phyloP scores from a whole-genome alignment of 352 stramenopile species.

The Pythium pyrilobum region DNA sequence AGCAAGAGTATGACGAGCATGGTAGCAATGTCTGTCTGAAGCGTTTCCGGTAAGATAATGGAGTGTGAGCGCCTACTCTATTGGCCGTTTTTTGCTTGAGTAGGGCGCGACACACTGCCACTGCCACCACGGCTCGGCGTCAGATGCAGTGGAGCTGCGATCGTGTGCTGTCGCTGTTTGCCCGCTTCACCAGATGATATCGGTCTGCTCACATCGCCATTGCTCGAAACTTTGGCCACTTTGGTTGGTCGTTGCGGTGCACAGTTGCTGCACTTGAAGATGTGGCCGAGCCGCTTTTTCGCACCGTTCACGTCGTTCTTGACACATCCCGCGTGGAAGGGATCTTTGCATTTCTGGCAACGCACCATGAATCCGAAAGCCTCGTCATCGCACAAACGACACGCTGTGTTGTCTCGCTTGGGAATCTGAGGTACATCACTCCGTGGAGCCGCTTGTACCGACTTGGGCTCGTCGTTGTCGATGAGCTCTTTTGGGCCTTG shows the following conservation, averaged over 20 bases:
- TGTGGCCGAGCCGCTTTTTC: conserved; percentile 27
- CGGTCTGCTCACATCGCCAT: neutral
- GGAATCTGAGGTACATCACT: too few species aligned
- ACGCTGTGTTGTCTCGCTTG: conserved; percentile 7
- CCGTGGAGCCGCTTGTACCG: too few species aligned
- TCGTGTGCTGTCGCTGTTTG: neutral
- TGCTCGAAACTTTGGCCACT: conserved; percentile 1
- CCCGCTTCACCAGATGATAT: neutral
- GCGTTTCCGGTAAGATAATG: conserved; percentile 20
- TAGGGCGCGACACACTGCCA: too few species aligned
- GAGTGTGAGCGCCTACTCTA: neutral
- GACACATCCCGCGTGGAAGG: conserved; percentile 39
- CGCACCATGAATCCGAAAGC: conserved; percentile 53
- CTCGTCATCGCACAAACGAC: conserved; percentile 29
- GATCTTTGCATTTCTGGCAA: conserved; percentile 46
- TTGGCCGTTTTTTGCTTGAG: neutral
- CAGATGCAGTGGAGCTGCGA: neutral
- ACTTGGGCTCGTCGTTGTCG: too few species aligned
- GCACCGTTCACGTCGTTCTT: conserved; percentile 20
- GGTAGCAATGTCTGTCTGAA: conserved; percentile 61
- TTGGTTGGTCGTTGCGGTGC: conserved; percentile 23
- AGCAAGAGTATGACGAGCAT: conserved; percentile 72
- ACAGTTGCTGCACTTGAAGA: conserved; percentile 27
- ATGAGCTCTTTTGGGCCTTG: neutral
- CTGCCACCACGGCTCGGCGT: neutral